phyloP scores from a whole-genome alignment of 192 early-diverging fungal species.

The Spinellus fusiger region DNA sequence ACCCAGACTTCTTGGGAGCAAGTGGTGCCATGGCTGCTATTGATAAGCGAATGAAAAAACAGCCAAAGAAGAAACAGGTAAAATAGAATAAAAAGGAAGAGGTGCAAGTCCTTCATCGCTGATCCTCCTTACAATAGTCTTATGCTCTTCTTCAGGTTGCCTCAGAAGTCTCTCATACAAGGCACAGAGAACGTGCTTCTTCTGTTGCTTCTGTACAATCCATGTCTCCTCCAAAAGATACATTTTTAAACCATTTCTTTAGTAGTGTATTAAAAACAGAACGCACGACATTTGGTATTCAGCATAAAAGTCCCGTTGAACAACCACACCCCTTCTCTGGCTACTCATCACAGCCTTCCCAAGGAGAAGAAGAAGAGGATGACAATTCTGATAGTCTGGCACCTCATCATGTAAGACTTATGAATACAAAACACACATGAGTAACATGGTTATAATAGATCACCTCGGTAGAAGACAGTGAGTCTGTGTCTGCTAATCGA shows the following conservation, averaged over 20 bases:
- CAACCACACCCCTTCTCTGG: background rate
- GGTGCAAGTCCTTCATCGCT: no score
- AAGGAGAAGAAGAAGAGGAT: constrained; percentile 38
- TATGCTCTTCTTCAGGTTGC: background rate
- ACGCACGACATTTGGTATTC: background rate
- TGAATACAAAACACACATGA: background rate
- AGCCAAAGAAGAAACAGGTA: background rate
- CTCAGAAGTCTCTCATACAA: background rate
- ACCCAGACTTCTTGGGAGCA: constrained; percentile 75
- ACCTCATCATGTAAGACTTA: background rate
- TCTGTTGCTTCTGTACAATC: background rate
- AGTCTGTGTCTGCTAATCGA: background rate
- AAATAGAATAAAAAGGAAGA: no score
- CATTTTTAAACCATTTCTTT: constrained; percentile 50
- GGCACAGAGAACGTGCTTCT: background rate
- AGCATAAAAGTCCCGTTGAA: background rate
- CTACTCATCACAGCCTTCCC: constrained; percentile 14
- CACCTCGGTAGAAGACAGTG: background rate
- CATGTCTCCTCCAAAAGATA: constrained; percentile 29
- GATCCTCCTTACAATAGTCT: no score
- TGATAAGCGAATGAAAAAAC: constrained; percentile 33
- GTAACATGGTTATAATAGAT: background rate
- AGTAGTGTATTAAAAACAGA: constrained; percentile 29
- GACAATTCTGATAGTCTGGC: constrained; percentile 17
- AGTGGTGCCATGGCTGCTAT: constrained; percentile 61